phyloP scores from a whole-genome alignment of 2,329 filamentous ascomycete species.

The Ambrosiella cleistominuta region DNA sequence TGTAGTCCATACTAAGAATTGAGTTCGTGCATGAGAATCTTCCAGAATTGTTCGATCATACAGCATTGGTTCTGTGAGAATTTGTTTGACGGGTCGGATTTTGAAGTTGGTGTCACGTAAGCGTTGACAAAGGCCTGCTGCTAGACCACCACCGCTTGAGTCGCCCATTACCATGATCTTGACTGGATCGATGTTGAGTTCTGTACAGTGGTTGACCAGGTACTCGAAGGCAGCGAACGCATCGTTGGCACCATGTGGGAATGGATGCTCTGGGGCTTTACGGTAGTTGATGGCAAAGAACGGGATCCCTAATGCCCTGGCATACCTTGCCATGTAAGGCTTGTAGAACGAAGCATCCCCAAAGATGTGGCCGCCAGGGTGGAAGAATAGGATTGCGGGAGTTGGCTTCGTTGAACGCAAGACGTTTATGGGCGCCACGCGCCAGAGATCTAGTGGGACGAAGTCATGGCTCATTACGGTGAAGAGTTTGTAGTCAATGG shows the following conservation, averaged over 20 bases:
- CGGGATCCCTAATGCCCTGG: slow-evolving; percentile 18
- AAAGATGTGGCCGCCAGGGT: slow-evolving; percentile 26
- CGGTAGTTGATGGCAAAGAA: slow-evolving; percentile 26
- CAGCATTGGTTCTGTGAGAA: slow-evolving; percentile 21
- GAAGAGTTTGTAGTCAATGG: slow-evolving; percentile 7
- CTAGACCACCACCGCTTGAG: slow-evolving; percentile 15
- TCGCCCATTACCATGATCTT: slow-evolving; percentile 16
- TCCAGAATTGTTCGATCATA: slow-evolving; percentile 18
- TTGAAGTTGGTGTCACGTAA: slow-evolving; percentile 16
- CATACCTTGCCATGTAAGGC: slow-evolving; percentile 17
- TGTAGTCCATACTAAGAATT: slow-evolving; percentile 13
- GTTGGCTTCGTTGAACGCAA: not conserved
- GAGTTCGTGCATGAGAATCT: not conserved
- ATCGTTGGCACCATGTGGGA: slow-evolving; percentile 22
- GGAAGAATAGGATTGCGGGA: slow-evolving; percentile 22
- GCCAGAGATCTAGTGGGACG: slow-evolving; percentile 13
- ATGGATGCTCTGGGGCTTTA: slow-evolving; percentile 25
- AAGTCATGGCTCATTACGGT: slow-evolving; percentile 14
- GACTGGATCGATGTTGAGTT: slow-evolving; percentile 14
- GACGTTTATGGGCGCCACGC: not conserved
- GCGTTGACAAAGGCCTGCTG: slow-evolving; percentile 23
- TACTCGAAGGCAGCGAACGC: slow-evolving; percentile 19
- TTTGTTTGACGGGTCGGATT: slow-evolving; percentile 18
- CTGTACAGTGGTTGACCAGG: slow-evolving; percentile 15
- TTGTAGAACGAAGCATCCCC: slow-evolving; percentile 18